Percentiles rank a stretch among this genome's conserved stretches.
Evolutionary conservation across 108 stramenopile genomes (phyloP).

Genomic region (Cylindrotheca fusiformis): DNA sequence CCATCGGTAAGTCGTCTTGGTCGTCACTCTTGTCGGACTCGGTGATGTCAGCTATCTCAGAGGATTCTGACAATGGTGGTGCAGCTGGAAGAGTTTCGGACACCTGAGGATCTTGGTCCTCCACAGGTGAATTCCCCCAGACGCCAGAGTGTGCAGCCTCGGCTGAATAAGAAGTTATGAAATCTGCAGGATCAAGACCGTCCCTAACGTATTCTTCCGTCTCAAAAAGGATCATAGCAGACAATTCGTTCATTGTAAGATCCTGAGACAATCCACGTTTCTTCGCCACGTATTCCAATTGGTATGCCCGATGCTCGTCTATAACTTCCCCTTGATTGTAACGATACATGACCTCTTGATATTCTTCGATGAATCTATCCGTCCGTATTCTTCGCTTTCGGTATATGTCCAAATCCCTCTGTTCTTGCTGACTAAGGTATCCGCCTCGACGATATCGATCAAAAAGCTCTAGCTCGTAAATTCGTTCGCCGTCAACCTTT

Average conservation of each 20-base stretch:
- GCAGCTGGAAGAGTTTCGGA: too few species aligned
- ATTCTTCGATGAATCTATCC: neutral
- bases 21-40: neutral
- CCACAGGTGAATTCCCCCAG: too few species aligned
- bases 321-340: neutral
- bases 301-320: neutral
- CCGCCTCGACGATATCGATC: constrained; percentile 1
- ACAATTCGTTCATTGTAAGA: neutral
- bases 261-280: neutral
- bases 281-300: neutral
- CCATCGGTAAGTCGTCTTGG: neutral
- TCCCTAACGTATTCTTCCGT: neutral
- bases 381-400: neutral
- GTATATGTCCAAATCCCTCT: constrained; percentile 14
- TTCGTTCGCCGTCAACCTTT: constrained; percentile 10
- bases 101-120: too few species aligned
- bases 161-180: neutral
- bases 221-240: neutral
- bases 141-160: too few species aligned
- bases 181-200: neutral
- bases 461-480: constrained; percentile 5
- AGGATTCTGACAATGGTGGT: too few species aligned
- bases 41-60: too few species aligned
- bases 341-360: neutral
- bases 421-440: constrained; percentile 35